A percentile compares a stretch with the other conserved stretches of the same genome.
These are phyloP conservation scores for Sarocladium kiliense DNA, from an alignment of 2,329 filamentous ascomycete species.

Conservation along the genomic window DNA sequence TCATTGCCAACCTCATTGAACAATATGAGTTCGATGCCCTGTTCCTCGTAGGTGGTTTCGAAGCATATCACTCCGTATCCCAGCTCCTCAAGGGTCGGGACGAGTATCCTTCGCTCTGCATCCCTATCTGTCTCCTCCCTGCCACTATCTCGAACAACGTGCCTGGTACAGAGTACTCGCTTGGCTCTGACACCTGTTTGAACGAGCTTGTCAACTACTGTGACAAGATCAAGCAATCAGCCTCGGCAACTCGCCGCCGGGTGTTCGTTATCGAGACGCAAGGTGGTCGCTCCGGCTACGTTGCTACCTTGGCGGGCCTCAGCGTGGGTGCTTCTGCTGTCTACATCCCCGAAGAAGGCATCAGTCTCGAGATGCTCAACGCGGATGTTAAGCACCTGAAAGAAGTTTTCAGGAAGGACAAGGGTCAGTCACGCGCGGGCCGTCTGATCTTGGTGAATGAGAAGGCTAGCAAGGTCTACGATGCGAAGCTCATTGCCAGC, in stretches of 20 bases:
- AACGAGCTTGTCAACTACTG: conserved; percentile 95
- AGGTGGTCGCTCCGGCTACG: conserved; percentile 88
- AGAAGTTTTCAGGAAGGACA: conserved; percentile 77
- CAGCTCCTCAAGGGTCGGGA: conserved; percentile 78
- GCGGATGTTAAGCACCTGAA: conserved; percentile 86
- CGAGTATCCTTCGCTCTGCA: conserved; percentile 79
- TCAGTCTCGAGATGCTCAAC: conserved; percentile 88
- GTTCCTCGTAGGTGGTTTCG: conserved; percentile 91
- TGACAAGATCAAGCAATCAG: conserved; percentile 96
- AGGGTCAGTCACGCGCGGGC: conserved; percentile 82
- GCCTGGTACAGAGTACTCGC: conserved; percentile 92
- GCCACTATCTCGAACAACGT: conserved; percentile 99
- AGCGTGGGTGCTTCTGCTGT: conserved; percentile 89
- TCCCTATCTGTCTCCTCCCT: conserved; percentile 85
- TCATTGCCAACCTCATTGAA: conserved; percentile 76
- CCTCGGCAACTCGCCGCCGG: conserved; percentile 84
- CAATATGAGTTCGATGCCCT: conserved; percentile 86
- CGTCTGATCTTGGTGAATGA: conserved; percentile 97
- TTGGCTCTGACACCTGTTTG: conserved; percentile 93
- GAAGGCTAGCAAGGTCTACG: conserved; percentile 85
- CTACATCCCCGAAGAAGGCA: conserved; percentile 95
- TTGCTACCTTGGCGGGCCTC: conserved; percentile 85
- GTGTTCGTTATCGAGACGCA: conserved; percentile 99
- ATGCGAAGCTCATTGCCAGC: conserved; percentile 85
- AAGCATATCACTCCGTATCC: conserved; percentile 88